Base-by-base conservation (phyloP, 352 stramenopile genomes). In the Thraustochytrium sp. region DNA sequence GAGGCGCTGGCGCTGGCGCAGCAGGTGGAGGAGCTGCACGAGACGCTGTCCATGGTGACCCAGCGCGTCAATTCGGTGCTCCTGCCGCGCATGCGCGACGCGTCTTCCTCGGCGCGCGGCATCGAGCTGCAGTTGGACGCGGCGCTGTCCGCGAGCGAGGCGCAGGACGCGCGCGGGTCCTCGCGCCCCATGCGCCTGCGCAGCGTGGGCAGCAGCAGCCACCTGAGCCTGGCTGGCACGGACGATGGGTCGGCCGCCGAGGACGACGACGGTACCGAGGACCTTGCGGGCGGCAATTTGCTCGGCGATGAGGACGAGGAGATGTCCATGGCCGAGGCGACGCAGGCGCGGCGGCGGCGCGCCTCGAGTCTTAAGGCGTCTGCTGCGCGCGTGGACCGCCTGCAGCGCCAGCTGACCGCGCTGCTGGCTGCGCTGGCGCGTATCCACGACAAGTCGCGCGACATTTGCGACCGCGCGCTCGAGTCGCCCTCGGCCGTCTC, bases 401-500 rank as follows among this genome's bases (percentile, higher is more conserved):
- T 72, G 13, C 36, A 44, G n/a, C 65, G 37, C 5, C 65, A 77
- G 65, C 65, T 62, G 1, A 23, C 65, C 13, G 36, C 64, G 9
- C 23, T 62, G 21, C 23, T 18, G n/a, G 48, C 29, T 9, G 21
- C 65, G n/a, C 42, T 77, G 13, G 40, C 49, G 40, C 65, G 65
- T 18, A 55, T 77, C 64, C 49, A 62, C 18, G 65, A 31, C 0
- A 77, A 77, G 36, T 55, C 65, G 8, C 65, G 65, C 40, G 49
- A 77, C 18, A 46, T 77, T 46, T 77, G 65, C 65, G 65, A 77
- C 46, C 65, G 68, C 0, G 65, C 65, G 49, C 42, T 77, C 0
- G 40, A 62, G 40, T 23, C 68, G 3, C 13, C 8, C 8, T 46
- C 42, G 42, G 13, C 65, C 13, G 68, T 23, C 26, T 72, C 65